Evolutionary conservation across 768 basidiomycete genomes (phyloP).

Genomic region (Rhizopogon sp.): DNA sequence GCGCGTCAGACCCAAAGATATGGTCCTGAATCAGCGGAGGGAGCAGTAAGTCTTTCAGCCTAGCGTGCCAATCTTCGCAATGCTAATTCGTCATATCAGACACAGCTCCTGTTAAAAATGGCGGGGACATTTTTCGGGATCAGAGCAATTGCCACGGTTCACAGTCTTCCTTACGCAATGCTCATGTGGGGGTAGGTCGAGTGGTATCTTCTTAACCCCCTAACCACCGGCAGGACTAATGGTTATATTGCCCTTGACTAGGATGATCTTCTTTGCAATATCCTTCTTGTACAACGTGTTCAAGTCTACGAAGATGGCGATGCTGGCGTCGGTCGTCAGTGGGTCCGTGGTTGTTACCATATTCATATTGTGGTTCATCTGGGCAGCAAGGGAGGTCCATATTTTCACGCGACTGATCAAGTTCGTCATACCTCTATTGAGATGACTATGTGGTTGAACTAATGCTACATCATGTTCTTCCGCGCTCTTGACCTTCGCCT

Average conservation of each 20-base stretch:
- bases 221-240: not conserved
- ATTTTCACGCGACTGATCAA: not conserved
- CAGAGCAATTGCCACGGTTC: conserved; percentile 42
- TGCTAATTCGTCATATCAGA: not conserved
- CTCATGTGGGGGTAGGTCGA: conserved; percentile 47
- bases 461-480: no score
- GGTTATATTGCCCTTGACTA: not conserved
- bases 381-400: not conserved
- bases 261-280: conserved; percentile 6
- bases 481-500: no score
- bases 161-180: conserved; percentile 45
- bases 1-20: conserved; percentile 27
- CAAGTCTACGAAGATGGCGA: not conserved
- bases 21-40: conserved; percentile 24
- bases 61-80: not conserved
- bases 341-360: conserved; percentile 1
- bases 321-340: not conserved
- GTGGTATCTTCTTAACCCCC: not conserved
- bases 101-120: conserved; percentile 4
- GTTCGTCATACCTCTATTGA: no score
- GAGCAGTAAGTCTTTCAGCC: conserved; percentile 30
- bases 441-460: no score
- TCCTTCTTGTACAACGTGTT: not conserved
- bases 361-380: conserved; percentile 1
- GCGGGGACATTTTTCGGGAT: conserved; percentile 25